Evolutionary conservation across 2,329 filamentous ascomycete species (phyloP).

Genomic region (Volutella citrinella): DNA sequence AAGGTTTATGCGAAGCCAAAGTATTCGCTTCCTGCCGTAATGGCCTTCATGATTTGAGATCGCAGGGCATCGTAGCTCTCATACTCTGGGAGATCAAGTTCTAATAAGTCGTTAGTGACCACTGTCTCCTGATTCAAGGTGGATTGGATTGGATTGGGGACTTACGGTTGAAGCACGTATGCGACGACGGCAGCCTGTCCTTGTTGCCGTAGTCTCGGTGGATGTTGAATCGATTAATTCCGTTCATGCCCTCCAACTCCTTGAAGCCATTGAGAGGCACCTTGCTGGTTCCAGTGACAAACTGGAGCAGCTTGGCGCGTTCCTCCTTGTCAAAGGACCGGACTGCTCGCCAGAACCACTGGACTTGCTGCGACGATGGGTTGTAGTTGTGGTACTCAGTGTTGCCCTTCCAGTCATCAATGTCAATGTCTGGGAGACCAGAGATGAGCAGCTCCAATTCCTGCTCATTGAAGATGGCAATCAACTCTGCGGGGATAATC

Average conservation of each 20-base stretch:
- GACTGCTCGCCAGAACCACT: slow-evolving; percentile 99
- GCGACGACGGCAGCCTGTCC: slow-evolving; percentile 89
- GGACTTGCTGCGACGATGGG: slow-evolving; percentile 89
- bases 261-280: slow-evolving; percentile 98
- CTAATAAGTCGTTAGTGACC: slow-evolving; percentile 49
- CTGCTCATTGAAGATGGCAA: slow-evolving; percentile 98
- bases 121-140: slow-evolving; percentile 12
- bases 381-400: slow-evolving; percentile 99
- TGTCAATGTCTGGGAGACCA: slow-evolving; percentile 92
- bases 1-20: slow-evolving; percentile 86
- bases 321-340: slow-evolving; percentile 99
- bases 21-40: slow-evolving; percentile 95
- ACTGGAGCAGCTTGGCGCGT: slow-evolving; percentile 92
- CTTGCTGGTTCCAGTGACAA: slow-evolving; percentile 97
- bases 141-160: slow-evolving; percentile 37
- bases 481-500: slow-evolving; percentile 89
- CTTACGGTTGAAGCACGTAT: slow-evolving; percentile 99
- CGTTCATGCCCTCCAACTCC: slow-evolving; percentile 99
- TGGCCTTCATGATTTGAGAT: slow-evolving; percentile 86
- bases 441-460: slow-evolving; percentile 96
- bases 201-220: slow-evolving; percentile 97
- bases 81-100: slow-evolving; percentile 97
- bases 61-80: slow-evolving; percentile 91
- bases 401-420: slow-evolving; percentile 99
- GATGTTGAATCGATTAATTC: slow-evolving; percentile 96